Base-by-base conservation (phyloP, 768 basidiomycete species). In the Crucibulum laeve region DNA sequence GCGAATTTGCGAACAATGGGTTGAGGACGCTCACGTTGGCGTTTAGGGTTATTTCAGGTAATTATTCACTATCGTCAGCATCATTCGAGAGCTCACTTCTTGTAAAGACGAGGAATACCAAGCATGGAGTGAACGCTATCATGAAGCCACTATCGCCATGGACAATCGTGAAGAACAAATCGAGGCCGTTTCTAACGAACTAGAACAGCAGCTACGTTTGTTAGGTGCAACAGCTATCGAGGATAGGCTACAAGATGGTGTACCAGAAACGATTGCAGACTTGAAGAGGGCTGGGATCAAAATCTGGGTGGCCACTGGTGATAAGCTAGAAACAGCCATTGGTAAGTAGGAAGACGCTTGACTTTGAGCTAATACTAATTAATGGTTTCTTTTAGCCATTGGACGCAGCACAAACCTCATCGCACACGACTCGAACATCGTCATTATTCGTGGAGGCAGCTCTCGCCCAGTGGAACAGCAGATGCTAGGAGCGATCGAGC, bases 141-240 rank as follows among this genome's bases (percentile, higher is more conserved):
- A 90, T 47, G 79, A 82, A 25, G 95, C 95, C 0, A 79, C 79
- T 3, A 73, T 87, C 10, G 67, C 87, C 0, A 65, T 96, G 34
- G 84, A 94, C 2, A 71, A 87, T 40, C 81, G 94, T 40, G 93
- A 97, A 30, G 78, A 65, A 5, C 78, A 76, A 57, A 73, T 98
- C 33, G 95, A 93, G 41, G 72, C 72, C 0, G 76, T 91, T 4
- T 87, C 83, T 11, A 80, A 82, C 46, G 82, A 88, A 59, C 76
- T 98, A 46, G 96, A 99, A 61, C 72, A 72, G 35, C 80, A 87
- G 47, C 71, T 98, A 13, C 70, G 79, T 24, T 60, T 99, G 10
- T 76, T 98, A 14, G 96, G 96, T 37, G 92, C 95, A 3, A 98
- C 96, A 8, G 96, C 94, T 33, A 99, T 99, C 50, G 96, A 99